These are phyloP conservation scores for Aspergillus avenaceus DNA, from an alignment of 495 filamentous ascomycete genomes.

Conservation along the genomic window DNA sequence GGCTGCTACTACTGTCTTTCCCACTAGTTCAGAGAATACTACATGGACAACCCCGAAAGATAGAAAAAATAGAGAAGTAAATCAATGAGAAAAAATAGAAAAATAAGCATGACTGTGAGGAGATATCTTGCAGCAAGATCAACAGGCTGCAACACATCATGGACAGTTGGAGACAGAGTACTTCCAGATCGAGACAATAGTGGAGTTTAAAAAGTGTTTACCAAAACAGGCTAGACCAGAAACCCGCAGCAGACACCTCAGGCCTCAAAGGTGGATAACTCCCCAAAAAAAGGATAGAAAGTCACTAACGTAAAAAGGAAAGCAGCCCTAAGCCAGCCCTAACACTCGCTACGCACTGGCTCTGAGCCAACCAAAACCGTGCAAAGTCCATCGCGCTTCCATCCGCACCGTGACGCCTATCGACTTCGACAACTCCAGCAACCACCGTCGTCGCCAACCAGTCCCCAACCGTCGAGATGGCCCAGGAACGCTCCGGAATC, in stretches of 20 bases:
- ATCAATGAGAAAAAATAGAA: neutral
- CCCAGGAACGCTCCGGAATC: slow-evolving; percentile 68
- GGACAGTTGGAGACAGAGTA: no score
- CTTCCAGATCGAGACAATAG: no score
- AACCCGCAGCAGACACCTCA: neutral
- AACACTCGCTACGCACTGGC: slow-evolving; percentile 23
- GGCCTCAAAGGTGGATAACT: neutral
- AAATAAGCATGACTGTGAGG: no score
- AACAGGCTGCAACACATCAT: no score
- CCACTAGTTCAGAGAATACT: no score
- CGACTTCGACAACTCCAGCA: slow-evolving; percentile 33
- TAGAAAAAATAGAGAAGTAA: neutral
- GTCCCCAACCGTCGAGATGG: slow-evolving; percentile 49
- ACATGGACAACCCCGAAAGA: neutral
- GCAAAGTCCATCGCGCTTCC: slow-evolving; percentile 30
- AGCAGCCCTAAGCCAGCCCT: slow-evolving; percentile 7
- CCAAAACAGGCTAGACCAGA: neutral
- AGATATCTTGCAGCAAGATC: no score
- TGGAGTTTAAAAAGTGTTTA: neutral
- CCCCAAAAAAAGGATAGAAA: neutral
- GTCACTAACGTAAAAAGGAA: neutral
- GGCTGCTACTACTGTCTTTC: neutral
- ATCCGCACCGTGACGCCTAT: slow-evolving; percentile 33
- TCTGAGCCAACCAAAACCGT: slow-evolving; percentile 31
- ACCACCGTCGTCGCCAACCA: slow-evolving; percentile 42